Evolutionary conservation across 352 stramenopile species (phyloP), one percentile per base, ranked within the genome.

Genomic region (Phytophthora cajani): DNA sequence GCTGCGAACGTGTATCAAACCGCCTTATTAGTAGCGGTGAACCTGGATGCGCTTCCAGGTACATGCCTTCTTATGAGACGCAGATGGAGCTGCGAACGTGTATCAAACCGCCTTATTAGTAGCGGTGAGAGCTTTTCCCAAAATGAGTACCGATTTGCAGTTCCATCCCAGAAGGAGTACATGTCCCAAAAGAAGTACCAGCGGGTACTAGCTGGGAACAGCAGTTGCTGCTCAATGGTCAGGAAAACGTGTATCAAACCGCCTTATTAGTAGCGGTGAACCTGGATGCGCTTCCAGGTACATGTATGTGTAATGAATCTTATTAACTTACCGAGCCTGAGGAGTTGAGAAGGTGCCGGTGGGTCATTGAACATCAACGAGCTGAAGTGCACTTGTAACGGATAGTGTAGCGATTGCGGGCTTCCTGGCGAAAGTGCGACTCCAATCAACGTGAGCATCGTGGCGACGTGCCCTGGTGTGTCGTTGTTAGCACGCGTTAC

Each of bases 361-460:
- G 10, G 58, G 23, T 27, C 44, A 23, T 62, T 58, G 40, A 57
- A 51, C 21, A 58, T 25, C 32, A 69, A 57, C 50, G 30, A 62
- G 65, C 59, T 67, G 51, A 68, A 68, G 51, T 58, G 42, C 17
- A 50, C 38, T 46, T 17, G 14, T 21, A 49, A 49, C 42, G 42
- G 17, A 27, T 27, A 27, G 23, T 2, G 8, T 23, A 6, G 14
- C 6, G 14, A 50, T 17, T 49, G 11, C 38, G 16, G 11, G 3
- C 38, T 32, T 63, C 58, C 17, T 64, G 33, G 30, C 57, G 59
- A 38, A 58, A 44, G 47, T 70, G 61, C 36, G 47, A 70, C 60
- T 61, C 56, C 38, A 65, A 62, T 49, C 42, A 17, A 49, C n/a
- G 32, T 50, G 55, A 52, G 42, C 23, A 25, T 53, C 32, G 27